Evolutionary conservation across 306 rosid species (phyloP), one percentile per base, ranked within the genome.

Genomic region (Hippophae rhamnoides): DNA sequence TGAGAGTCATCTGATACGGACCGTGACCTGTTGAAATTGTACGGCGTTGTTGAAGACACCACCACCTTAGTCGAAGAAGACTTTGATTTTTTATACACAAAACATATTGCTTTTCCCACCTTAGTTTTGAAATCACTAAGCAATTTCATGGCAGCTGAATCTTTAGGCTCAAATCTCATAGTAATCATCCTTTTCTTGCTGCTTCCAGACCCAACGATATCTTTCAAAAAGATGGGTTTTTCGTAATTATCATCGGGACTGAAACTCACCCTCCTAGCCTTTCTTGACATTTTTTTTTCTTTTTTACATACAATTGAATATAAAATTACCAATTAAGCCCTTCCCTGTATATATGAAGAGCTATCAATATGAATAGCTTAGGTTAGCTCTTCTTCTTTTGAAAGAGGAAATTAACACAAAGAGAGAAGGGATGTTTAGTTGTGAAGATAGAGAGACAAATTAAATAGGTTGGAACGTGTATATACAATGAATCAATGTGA

Each of bases 1-100:
- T 90, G 83, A 41, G 95, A 81, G 52, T 90, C 95, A 12, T 82
- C 86, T 5, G 97, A 79, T 38, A 77, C 69, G 8, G 96, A 81
- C 58, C 82, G 74, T 46, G 96, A 83, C 74, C 96, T 79, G 2
- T 69, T 74, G 69, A 79, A 74, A 70, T 72, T 74, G 8, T 89
- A 72, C 13, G 70, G 41, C 9, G 50, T 46, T 2, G 50, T 9
- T 5, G 53, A 49, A 14, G 96, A 79, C 68, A 93, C 83, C 68
- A 93, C 83, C 61, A 87, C 86, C 81, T 82, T 85, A 56, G 86
- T 67, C 1, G 85, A 88, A 25, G 88, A 71, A 62, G 75, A 78
- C 43, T 31, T 13, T 48, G 73, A 79, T 64, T 83, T 77, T 60
- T 70, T 48, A 8, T 87, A 76, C 51, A 82, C 74, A 64, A 70